A percentile compares a stretch with the other conserved stretches of the same genome.
Evolutionary conservation across 1,284 basidiomycete genomes (phyloP).

Genomic region (Singerocomus inundabilis): DNA sequence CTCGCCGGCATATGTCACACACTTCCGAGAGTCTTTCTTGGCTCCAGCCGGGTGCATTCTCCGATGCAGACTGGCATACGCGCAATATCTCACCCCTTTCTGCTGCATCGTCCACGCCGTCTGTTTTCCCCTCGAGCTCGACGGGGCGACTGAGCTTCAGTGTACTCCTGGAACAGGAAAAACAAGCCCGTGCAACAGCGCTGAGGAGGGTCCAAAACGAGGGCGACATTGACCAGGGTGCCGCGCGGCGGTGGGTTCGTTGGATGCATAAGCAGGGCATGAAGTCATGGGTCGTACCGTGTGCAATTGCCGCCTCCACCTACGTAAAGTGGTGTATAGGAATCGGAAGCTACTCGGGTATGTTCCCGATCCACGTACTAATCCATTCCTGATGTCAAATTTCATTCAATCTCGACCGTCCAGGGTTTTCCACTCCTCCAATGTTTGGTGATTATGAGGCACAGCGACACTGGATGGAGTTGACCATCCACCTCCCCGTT

Average conservation of each 20-base stretch:
- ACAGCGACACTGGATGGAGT: slow-evolving; percentile 92
- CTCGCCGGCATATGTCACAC: slow-evolving; percentile 54
- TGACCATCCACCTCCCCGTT: slow-evolving; percentile 74
- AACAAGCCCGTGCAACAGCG: slow-evolving; percentile 21
- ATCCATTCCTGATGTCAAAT: background rate
- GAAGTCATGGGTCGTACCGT: slow-evolving; percentile 56
- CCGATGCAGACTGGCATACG: slow-evolving; percentile 26
- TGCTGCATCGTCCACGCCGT: slow-evolving; percentile 43
- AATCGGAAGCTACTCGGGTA: slow-evolving; percentile 81
- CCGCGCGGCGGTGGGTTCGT: slow-evolving; percentile 62
- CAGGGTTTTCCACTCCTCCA: slow-evolving; percentile 71
- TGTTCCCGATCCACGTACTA: slow-evolving; percentile 25
- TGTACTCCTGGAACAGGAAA: slow-evolving; percentile 37
- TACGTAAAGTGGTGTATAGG: slow-evolving; percentile 69
- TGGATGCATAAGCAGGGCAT: slow-evolving; percentile 76
- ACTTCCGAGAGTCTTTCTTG: slow-evolving; percentile 50
- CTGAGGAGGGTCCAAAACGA: slow-evolving; percentile 12
- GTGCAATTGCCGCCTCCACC: slow-evolving; percentile 48
- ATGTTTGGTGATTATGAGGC: slow-evolving; percentile 94
- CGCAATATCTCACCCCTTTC: slow-evolving; percentile 43
- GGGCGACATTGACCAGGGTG: slow-evolving; percentile 38
- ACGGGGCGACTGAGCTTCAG: slow-evolving; percentile 35
- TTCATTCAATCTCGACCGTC: background rate
- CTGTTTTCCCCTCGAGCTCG: slow-evolving; percentile 21
- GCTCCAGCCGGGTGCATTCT: slow-evolving; percentile 37